Evolutionary conservation across 1,139 yeast species (phyloP), one percentile per base, ranked within the genome.

Genomic region (Scheffersomyces insectosa): DNA sequence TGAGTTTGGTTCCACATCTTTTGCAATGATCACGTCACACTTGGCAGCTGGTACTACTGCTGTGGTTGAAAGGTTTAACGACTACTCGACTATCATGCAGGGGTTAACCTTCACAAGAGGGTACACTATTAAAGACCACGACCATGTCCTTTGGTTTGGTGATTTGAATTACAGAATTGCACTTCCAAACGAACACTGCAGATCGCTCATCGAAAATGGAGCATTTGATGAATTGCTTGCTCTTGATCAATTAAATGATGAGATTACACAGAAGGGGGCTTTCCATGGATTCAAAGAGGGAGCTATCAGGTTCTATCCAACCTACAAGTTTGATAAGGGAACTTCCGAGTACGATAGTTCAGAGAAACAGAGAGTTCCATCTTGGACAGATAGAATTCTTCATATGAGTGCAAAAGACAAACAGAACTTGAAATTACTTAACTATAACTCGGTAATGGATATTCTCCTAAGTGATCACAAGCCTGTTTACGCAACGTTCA

Each of bases 321-420:
- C 99, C 0, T 93, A 93, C 65, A 93, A 93, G 60, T 93, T 86
- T 64, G 96, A 93, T 60, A 89, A 88, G 45, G 96, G 95, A 3
- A 88, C 96, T 0, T 80, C 81, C 40, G 68, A 68, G 5, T 93
- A 90, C 62, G 99, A 93, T 62, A 80, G 96, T 0, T 85, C 95
- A 12, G 99, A 93, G 53, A 93, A 93, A 62, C 86, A 85, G 60
- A 77, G 99, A 52, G 85, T 87, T 23, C 99, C 99, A 1, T 90
- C 98, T 0, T 93, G 98, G 98, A 93, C 98, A 0, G 99, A 93
- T 67, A 72, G 99, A 60, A 82, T 89, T 36, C 74, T 90, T 42
- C 87, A 76, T 58, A 49, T 58, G 48, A 59, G 66, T 42, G 46
- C 49, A 3, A 55, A 50, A 14, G 59, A 56, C 8, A 73, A 78